These are phyloP conservation scores for Xylaria sp. DNA, from an alignment of 2,329 filamentous ascomycete genomes.

Conservation along the genomic window DNA sequence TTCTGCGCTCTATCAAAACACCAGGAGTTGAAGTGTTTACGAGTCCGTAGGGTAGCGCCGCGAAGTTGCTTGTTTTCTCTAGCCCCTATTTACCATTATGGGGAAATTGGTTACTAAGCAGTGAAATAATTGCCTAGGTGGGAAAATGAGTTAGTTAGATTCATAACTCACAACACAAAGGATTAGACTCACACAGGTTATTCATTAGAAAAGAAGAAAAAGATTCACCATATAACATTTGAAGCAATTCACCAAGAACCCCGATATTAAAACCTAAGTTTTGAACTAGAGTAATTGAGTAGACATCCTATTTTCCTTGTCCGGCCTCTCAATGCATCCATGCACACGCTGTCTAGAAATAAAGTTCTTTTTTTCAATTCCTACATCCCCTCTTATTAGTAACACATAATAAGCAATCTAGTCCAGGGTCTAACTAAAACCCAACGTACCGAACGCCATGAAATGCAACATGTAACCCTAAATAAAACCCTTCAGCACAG, in stretches of 20 bases:
- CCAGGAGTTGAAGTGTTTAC: too few species aligned
- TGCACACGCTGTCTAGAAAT: background rate
- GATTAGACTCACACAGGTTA: too few species aligned
- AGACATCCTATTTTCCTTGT: background rate
- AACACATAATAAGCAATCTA: background rate
- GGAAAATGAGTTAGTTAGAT: too few species aligned
- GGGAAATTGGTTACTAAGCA: too few species aligned
- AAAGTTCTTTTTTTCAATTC: background rate
- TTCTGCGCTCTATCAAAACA: too few species aligned
- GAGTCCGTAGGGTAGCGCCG: too few species aligned
- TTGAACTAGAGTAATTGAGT: background rate
- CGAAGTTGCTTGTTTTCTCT: too few species aligned
- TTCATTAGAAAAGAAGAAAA: background rate
- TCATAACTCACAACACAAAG: too few species aligned
- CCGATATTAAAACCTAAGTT: background rate
- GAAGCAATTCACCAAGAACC: background rate
- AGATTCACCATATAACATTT: background rate
- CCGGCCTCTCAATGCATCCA: background rate
- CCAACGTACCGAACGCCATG: slow-evolving; percentile 21
- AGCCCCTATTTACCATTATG: too few species aligned
- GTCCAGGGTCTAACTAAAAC: background rate
- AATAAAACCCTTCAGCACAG: slow-evolving; percentile 87
- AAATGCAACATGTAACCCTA: slow-evolving; percentile 53
- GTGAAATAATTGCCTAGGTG: too few species aligned
- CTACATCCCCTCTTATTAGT: background rate